Base-by-base conservation (phyloP, 768 basidiomycete genomes). In the Trametes cingulata region DNA sequence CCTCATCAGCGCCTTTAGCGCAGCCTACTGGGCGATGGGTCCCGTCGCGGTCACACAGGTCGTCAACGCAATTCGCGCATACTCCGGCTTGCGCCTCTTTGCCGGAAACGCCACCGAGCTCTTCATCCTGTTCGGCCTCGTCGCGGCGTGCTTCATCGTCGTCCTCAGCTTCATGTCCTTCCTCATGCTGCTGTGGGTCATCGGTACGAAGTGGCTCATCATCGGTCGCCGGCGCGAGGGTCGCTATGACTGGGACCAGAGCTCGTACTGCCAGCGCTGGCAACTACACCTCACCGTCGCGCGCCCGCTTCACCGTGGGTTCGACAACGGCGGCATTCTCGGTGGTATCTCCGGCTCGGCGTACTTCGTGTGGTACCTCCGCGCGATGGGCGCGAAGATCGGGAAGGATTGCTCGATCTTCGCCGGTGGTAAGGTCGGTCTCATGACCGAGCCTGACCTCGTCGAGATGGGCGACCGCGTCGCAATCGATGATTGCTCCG, bases 391-490 rank as follows among this genome's bases (percentile, higher is more conserved):
- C 22, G 77, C 78, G 13, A 77, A 71, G 53, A 77, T 81, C 51
- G 80, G 80, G 17, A 71, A 71, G 57, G 75, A 80, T 63, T 77
- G 76, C 54, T 62, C 73, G 3, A 71, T 80, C 33, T 79, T 73
- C 63, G 73, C 74, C 0, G 77, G 78, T 24, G 78, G 79, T 17
- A 75, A 70, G 25, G 55, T 67, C 5, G 79, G 78, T 7, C 63
- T 78, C 25, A 79, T 81, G 79, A 80, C 78, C 2, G 80, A 81
- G 61, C 78, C 80, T 20, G 80, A 81, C 67, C 69, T 81, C 4
- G 73, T 81, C 13, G 72, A 77, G 76, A 71, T 81, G 27, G 78
- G 78, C 13, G 72, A 79, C 65, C 71, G 77, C 43, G 80, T 80
- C n/a, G 71, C 71, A 36, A 58, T 80, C 20, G 78, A 80, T 63